phyloP scores from a whole-genome alignment of 495 filamentous ascomycete genomes.

The Penicillium lividum region DNA sequence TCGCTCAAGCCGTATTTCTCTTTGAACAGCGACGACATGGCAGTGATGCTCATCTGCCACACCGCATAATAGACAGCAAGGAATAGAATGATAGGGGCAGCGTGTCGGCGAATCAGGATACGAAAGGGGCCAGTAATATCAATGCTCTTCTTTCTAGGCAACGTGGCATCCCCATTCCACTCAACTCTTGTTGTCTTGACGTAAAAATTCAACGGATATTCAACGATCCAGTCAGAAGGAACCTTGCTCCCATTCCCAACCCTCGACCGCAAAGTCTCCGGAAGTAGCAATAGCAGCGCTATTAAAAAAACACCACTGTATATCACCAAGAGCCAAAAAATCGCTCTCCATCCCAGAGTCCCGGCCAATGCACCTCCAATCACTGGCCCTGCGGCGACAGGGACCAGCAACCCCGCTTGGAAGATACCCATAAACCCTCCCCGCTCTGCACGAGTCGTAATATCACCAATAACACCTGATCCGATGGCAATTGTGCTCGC shows the following conservation, averaged over 20 bases:
- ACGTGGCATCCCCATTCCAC: conserved; percentile 10
- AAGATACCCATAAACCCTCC: conserved; percentile 59
- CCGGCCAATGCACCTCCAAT: conserved; percentile 55
- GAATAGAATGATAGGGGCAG: conserved; percentile 50
- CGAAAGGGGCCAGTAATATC: conserved; percentile 42
- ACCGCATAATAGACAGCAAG: conserved; percentile 53
- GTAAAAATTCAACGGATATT: conserved; percentile 34
- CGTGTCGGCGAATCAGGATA: conserved; percentile 45
- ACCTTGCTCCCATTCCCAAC: conserved; percentile 51
- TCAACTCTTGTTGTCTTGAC: conserved; percentile 23
- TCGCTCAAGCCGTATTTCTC: conserved; percentile 42
- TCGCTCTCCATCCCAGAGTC: conserved; percentile 54
- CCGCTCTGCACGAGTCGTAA: conserved; percentile 52
- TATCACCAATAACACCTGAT: conserved; percentile 57
- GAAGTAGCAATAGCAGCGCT: conserved; percentile 43
- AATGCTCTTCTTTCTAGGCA: conserved; percentile 26
- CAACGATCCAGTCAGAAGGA: conserved; percentile 23
- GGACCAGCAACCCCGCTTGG: conserved; percentile 48
- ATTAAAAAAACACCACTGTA: conserved; percentile 47
- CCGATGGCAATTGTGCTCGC: conserved; percentile 57
- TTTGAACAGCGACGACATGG: conserved; percentile 53
- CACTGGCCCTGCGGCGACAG: conserved; percentile 53
- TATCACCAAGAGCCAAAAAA: conserved; percentile 60
- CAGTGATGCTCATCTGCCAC: conserved; percentile 59
- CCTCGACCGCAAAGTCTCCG: conserved; percentile 55